Percentiles rank a stretch among this genome's conserved stretches.
phyloP scores from a whole-genome alignment of 2,329 filamentous ascomycete species.

The Emericellopsis cladophorae region DNA sequence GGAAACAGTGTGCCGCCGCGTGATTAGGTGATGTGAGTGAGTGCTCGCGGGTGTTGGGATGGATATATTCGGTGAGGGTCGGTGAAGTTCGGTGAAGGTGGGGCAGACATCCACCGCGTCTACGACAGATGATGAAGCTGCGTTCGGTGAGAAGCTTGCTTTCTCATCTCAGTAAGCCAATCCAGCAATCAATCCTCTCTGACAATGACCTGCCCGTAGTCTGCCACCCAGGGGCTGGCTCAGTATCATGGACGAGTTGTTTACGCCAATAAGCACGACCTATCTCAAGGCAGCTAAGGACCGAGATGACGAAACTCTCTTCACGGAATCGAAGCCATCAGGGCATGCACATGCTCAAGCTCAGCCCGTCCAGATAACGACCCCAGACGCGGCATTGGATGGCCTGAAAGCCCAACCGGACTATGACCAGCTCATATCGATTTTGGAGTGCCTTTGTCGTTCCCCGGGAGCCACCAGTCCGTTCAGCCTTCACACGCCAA shows the following conservation, averaged over 20 bases:
- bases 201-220: background rate
- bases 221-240: too few species aligned
- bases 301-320: slow-evolving; percentile 20
- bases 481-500: slow-evolving; percentile 28
- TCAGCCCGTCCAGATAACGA: slow-evolving; percentile 8
- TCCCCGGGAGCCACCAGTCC: background rate
- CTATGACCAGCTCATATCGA: slow-evolving; percentile 38
- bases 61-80: slow-evolving; percentile 5
- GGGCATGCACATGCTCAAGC: too few species aligned
- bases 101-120: slow-evolving; percentile 8
- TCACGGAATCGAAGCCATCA: slow-evolving; percentile 19
- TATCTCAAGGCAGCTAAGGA: slow-evolving; percentile 24
- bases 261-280: slow-evolving; percentile 40
- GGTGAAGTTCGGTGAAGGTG: slow-evolving; percentile 20
- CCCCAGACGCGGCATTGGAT: slow-evolving; percentile 41
- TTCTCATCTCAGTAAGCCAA: background rate
- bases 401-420: slow-evolving; percentile 49
- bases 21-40: slow-evolving; percentile 2
- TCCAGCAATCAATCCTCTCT: background rate
- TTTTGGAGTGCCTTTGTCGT: slow-evolving; percentile 37
- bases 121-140: background rate
- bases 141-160: too few species aligned
- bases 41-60: slow-evolving; percentile 7
- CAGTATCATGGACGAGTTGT: slow-evolving; percentile 38
- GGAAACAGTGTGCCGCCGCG: background rate